Base-by-base conservation (phyloP, 495 filamentous ascomycete species). In the Penicillium ochrochloron region DNA sequence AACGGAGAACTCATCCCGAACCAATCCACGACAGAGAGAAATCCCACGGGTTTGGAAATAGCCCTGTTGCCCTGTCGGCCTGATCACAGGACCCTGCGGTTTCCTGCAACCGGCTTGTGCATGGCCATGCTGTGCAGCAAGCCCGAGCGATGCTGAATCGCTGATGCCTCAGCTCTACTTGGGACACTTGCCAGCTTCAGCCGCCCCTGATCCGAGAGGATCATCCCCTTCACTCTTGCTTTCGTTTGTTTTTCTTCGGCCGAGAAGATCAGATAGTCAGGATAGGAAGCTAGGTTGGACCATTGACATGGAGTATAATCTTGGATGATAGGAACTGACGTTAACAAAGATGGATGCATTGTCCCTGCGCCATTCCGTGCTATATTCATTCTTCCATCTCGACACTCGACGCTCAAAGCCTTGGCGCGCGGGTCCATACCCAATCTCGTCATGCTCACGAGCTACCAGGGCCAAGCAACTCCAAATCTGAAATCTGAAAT, bases 1-100 rank as follows among this genome's bases (percentile, higher is more conserved):
- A 48, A 5, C 55, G 61, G 50, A 66, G 54, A 52, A 52, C 3
- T 25, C 25, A 29, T 35, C 61, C 60, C 64, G 10, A n/a, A 2
- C 60, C 31, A 59, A 12, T 62, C 11, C 9, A 4, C 46, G 53
- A 7, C 42, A 21, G 11, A 23, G 1, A 15, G 3, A 15, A 1
- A 39, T 61, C 52, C 57, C 63, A 60, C 23, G 27, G 23, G 42
- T 23, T 44, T 65, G 63, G 52, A 14, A 41, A 14, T 41, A 44
- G 46, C n/a, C 19, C 31, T 42, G 23, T 23, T 55, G 35, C n/a
- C 19, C 31, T 42, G 23, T 23, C 60, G 21, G 55, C n/a, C 29
- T 60, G 54, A 68, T 63, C 65, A 67, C 65, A 63, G 65, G 65
- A 61, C 57, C 57, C 37, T 27, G 53, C 52, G 31, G 33, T 27